Conservation (phyloP, 108 stramenopile species). For the Stephanodiscus triporus region DNA sequence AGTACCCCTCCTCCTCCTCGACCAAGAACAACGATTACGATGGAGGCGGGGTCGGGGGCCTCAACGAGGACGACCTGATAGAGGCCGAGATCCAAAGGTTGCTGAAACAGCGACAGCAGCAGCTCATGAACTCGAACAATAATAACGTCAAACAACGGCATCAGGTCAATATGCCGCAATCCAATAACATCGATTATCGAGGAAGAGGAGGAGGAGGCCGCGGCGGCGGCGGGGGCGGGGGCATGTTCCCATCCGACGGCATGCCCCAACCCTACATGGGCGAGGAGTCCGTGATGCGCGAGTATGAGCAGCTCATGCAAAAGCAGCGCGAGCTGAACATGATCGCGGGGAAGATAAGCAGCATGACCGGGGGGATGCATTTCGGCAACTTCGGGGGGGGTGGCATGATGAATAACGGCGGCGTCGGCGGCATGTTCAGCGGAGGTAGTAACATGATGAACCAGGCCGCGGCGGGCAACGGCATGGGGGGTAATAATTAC, state of each 20-base stretch:
- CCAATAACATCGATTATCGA: not conserved
- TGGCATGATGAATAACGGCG: constrained; percentile 7
- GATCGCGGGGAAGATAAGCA: constrained; percentile 3
- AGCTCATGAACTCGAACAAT: constrained; percentile 11
- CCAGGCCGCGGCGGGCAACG: not conserved
- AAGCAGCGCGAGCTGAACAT: constrained; percentile 43
- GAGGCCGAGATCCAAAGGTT: constrained; percentile 44
- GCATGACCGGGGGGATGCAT: constrained; percentile 11
- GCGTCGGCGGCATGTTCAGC: constrained; percentile 14
- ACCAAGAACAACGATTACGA: not conserved
- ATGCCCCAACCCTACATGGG: constrained; percentile 40
- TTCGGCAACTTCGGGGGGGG: constrained; percentile 15
- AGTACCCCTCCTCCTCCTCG: not conserved
- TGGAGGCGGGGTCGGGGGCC: not conserved
- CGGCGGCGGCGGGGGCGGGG: constrained; percentile 3
- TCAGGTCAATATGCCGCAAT: not conserved
- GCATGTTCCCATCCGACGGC: not conserved
- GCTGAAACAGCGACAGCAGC: constrained; percentile 25
- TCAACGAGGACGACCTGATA: constrained; percentile 37
- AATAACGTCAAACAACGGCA: not conserved
- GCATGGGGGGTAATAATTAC: not conserved
- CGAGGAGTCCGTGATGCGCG: constrained; percentile 34
- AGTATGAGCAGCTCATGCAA: constrained; percentile 48
- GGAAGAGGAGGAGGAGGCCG: not conserved
- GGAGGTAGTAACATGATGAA: not conserved